Percentiles rank a stretch among this genome's conserved stretches.
phyloP scores from a whole-genome alignment of 2,329 filamentous ascomycete genomes.

The Colletotrichum tofieldiae region DNA sequence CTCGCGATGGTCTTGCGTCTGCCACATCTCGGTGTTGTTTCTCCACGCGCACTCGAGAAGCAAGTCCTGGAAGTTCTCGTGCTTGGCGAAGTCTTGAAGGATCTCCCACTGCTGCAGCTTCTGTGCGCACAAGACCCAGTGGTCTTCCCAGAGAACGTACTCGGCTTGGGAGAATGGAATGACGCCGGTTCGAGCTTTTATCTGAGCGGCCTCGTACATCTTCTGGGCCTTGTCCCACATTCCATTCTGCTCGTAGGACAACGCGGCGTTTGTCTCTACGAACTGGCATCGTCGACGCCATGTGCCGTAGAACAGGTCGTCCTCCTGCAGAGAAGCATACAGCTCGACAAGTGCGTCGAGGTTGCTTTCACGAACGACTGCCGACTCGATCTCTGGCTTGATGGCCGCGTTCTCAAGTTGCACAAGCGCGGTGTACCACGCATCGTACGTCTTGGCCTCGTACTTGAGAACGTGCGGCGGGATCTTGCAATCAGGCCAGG shows the following conservation, averaged over 20 bases:
- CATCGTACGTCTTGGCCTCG: constrained; percentile 92
- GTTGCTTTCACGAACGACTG: constrained; percentile 91
- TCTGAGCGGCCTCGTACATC: constrained; percentile 96
- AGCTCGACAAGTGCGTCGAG: constrained; percentile 95
- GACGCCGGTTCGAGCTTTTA: constrained; percentile 96
- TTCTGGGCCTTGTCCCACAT: constrained; percentile 99
- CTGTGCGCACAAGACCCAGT: constrained; percentile 97
- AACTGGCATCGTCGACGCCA: constrained; percentile 97
- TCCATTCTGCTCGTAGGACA: constrained; percentile 98
- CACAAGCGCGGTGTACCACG: constrained; percentile 94
- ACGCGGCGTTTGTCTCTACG: constrained; percentile 95
- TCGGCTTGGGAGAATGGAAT: constrained; percentile 96
- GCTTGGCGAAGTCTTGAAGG: constrained; percentile 96
- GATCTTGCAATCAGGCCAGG: constrained; percentile 90
- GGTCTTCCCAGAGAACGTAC: constrained; percentile 99
- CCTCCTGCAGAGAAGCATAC: constrained; percentile 91
- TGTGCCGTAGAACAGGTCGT: constrained; percentile 97
- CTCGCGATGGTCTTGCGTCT: constrained; percentile 86
- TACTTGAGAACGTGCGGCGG: constrained; percentile 98
- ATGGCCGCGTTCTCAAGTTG: constrained; percentile 93
- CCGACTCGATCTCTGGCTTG: constrained; percentile 86
- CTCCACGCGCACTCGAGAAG: constrained; percentile 96
- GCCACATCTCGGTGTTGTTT: constrained; percentile 95
- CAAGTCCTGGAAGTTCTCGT: constrained; percentile 98
- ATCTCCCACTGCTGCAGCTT: constrained; percentile 99